Base-by-base conservation (phyloP, 345 rosid genomes). In the Limnanthes douglasii region DNA sequence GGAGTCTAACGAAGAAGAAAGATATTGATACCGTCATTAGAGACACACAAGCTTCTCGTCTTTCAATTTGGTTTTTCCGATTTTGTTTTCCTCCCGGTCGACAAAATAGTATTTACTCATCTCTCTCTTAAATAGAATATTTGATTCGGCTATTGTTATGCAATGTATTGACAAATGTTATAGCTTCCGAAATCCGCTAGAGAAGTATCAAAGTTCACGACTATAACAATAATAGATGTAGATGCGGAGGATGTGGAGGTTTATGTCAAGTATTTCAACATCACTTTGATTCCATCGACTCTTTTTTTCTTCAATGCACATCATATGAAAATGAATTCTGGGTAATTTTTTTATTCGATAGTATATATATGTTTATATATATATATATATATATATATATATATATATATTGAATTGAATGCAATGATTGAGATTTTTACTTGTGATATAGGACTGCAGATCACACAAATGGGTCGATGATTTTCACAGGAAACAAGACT, bases 261-360 rank as follows among this genome's bases (percentile, higher is more conserved):
- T 34, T 78, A 78, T 21, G 61, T 70, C 26, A 71, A 69, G 49
- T 78, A 78, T 39, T 78, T 78, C 41, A 80, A 73, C 43, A 61
- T 78, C 50, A 48, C 65, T 9, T 54, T 78, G 39, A 34, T 56
- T 11, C 92, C 92, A 1, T 70, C 80, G 4, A 65, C 77, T 2
- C 37, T 74, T 4, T 78, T 74, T 62, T 78, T 78, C 64, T 71
- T 78, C 62, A 78, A 78, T 34, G 77, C 92, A 19, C 80, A 74
- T 37, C 84, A 78, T 18, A 78, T 78, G 77, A 78, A 78, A 58
- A 78, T 78, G 92, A 84, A 78, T 53, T 74, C 72, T 34, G 77
- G 80, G 90, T 78, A 46, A 1, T 10, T 1, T 8, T 41, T 11
- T 38, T 12, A 6, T 7, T 2, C 11, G 17, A 2, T 15, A 4